Conservation (phyloP, 192 early-diverging fungal species). For the Coemansia sp. region DNA sequence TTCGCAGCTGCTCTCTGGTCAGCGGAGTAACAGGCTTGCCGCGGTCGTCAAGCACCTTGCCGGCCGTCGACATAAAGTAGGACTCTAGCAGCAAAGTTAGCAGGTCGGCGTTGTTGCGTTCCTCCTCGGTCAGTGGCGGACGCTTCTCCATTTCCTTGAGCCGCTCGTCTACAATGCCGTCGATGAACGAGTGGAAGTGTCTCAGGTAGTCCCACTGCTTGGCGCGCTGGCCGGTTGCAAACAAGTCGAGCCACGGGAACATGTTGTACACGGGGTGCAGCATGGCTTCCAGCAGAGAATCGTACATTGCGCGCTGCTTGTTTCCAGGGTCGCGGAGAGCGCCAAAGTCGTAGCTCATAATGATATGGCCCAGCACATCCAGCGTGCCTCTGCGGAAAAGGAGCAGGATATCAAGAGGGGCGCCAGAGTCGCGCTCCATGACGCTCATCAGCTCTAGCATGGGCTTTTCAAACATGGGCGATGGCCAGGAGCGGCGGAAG, state of each 20-base stretch:
- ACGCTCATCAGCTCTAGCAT: constrained; percentile 41
- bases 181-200: constrained; percentile 48
- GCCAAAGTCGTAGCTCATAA: constrained; percentile 58
- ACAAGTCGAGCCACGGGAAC: constrained; percentile 54
- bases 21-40: constrained; percentile 37
- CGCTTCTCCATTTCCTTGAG: constrained; percentile 33
- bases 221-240: constrained; percentile 38
- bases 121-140: constrained; percentile 38
- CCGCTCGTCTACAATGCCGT: constrained; percentile 36
- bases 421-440: constrained; percentile 32
- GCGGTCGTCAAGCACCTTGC: constrained; percentile 44
- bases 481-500: constrained; percentile 51
- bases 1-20: constrained; percentile 49
- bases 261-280: constrained; percentile 51
- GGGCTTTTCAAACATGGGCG: constrained; percentile 39
- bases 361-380: constrained; percentile 57
- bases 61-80: constrained; percentile 39
- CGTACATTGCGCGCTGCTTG: constrained; percentile 50
- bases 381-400: constrained; percentile 54
- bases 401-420: constrained; percentile 36
- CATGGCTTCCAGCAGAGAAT: constrained; percentile 47
- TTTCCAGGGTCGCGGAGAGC: constrained; percentile 46
- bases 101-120: constrained; percentile 53
- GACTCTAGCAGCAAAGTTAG: constrained; percentile 58
- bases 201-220: constrained; percentile 43